Evolutionary conservation across 768 basidiomycete species (phyloP), one percentile per base, ranked within the genome.

Genomic region (Goffeauzyma gilvescens): DNA sequence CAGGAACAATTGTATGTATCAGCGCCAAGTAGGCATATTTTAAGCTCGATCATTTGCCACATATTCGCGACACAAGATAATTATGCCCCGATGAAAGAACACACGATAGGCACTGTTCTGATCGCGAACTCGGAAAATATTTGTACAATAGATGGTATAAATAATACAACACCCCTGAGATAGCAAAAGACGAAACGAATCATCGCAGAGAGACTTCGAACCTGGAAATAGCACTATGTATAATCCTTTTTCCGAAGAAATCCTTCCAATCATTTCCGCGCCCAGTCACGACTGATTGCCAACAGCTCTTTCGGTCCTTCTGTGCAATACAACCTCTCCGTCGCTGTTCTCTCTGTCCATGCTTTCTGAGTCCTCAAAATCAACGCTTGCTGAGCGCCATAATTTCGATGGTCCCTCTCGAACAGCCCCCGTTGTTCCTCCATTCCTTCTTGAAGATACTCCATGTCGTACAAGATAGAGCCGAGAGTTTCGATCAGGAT

Each of bases 321-420:
- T 28, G 81, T 81, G 79, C 84, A 95, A 67, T 95, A 93, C 48
- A 85, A 62, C 28, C 80, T 72, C 61, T 98, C 93, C 18, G 81
- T 93, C 13, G 82, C 76, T 53, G 82, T 87, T 37, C 86, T 71
- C 23, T 76, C 76, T 50, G 77, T 93, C 89, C 90, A 96, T 57
- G 81, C 81, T 64, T 85, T 87, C 62, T 98, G 90, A 57, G 89
- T 82, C 18, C 90, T 74, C 13, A 98, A 68, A 44, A 96, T 85
- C 78, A 93, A 90, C 15, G 89, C 90, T 82, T 90, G 93, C 61
- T 98, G 93, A 44, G 93, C 89, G 42, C 85, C 87, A 63, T 86
- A 87, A 64, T 93, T 93, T 43, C 89, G 72, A 57, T 87, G 81
- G 62, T 89, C 85, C 57, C 82, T 78, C 24, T 82, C 86, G 66